Percentiles rank a stretch among this genome's conserved stretches.
These are phyloP conservation scores for Rachicladosporium sp. DNA, from an alignment of 2,329 filamentous ascomycete species.

Conservation along the genomic window DNA sequence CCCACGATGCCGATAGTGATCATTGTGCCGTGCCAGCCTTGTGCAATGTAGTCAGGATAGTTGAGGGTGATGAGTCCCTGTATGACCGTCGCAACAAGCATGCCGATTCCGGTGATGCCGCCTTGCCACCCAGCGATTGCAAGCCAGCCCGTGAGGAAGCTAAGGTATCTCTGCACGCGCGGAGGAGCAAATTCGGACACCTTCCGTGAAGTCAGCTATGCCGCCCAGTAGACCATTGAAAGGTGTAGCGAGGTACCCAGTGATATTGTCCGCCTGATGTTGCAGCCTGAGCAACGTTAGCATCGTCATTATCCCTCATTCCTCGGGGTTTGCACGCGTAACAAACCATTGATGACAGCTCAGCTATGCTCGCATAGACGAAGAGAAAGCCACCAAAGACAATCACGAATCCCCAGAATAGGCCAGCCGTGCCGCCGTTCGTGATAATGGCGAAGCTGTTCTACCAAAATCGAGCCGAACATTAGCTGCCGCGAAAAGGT, in stretches of 20 bases:
- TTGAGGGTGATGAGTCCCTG: slow-evolving; percentile 20
- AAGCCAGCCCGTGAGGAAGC: slow-evolving; percentile 10
- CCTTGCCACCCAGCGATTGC: slow-evolving; percentile 8
- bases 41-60: slow-evolving; percentile 12
- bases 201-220: slow-evolving; percentile 12
- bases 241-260: background rate
- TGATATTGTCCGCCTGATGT: slow-evolving; percentile 6
- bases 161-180: slow-evolving; percentile 5
- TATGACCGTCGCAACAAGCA: slow-evolving; percentile 19
- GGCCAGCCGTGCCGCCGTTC: slow-evolving; percentile 21
- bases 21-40: slow-evolving; percentile 37
- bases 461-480: too few relatives aligned
- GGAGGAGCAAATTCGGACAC: slow-evolving; percentile 12
- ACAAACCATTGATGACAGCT: slow-evolving; percentile 23
- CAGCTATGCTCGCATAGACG: slow-evolving; percentile 16
- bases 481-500: too few relatives aligned
- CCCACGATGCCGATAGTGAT: slow-evolving; percentile 33
- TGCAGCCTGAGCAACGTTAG: slow-evolving; percentile 11
- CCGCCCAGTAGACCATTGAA: slow-evolving; percentile 5
- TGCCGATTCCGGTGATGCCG: slow-evolving; percentile 9
- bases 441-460: slow-evolving; percentile 10
- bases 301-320: background rate
- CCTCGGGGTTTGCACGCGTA: background rate
- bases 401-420: slow-evolving; percentile 21
- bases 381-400: slow-evolving; percentile 16